Conservation (phyloP, 1,284 basidiomycete species). For the Cutaneotrichosporon sp. region DNA sequence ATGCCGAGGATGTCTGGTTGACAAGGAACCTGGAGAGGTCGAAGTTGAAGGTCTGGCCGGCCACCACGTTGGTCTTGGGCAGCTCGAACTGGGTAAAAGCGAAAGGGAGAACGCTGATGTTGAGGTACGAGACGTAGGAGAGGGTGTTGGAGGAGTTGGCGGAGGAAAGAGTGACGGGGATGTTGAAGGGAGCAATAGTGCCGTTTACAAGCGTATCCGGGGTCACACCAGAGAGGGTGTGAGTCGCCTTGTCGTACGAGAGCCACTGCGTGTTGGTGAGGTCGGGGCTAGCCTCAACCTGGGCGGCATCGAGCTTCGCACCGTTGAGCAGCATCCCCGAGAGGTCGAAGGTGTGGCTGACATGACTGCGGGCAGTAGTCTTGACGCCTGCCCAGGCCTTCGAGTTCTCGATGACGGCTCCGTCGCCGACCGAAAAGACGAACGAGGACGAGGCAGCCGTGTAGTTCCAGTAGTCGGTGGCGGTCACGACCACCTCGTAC, state of each 20-base stretch:
- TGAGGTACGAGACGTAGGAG: slow-evolving; percentile 40
- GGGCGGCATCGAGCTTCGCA: slow-evolving; percentile 29
- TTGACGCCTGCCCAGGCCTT: slow-evolving; percentile 30
- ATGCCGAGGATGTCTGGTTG: slow-evolving; percentile 27
- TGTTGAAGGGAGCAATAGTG: slow-evolving; percentile 44
- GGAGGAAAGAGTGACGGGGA: slow-evolving; percentile 48
- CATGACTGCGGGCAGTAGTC: slow-evolving; percentile 34
- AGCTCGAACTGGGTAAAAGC: slow-evolving; percentile 53
- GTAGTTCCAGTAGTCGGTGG: slow-evolving; percentile 54
- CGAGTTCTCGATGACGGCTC: slow-evolving; percentile 36
- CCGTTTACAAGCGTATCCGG: slow-evolving; percentile 55
- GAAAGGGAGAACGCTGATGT: slow-evolving; percentile 53
- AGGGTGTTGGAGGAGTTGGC: slow-evolving; percentile 41
- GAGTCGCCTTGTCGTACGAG: slow-evolving; percentile 47
- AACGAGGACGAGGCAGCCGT: slow-evolving; percentile 52
- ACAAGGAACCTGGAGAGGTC: slow-evolving; percentile 41
- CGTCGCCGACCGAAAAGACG: slow-evolving; percentile 49
- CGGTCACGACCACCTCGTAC: slow-evolving; percentile 50
- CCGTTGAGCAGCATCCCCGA: slow-evolving; percentile 40
- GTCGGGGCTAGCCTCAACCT: slow-evolving; percentile 42
- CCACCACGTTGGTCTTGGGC: slow-evolving; percentile 47
- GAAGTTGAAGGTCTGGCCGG: slow-evolving; percentile 40
- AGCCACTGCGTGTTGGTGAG: slow-evolving; percentile 52
- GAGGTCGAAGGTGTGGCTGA: slow-evolving; percentile 40
- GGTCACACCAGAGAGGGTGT: slow-evolving; percentile 46